These are phyloP conservation scores for Nakazawaea ishiwadae DNA, from an alignment of 805 yeast species.

Conservation along the genomic window DNA sequence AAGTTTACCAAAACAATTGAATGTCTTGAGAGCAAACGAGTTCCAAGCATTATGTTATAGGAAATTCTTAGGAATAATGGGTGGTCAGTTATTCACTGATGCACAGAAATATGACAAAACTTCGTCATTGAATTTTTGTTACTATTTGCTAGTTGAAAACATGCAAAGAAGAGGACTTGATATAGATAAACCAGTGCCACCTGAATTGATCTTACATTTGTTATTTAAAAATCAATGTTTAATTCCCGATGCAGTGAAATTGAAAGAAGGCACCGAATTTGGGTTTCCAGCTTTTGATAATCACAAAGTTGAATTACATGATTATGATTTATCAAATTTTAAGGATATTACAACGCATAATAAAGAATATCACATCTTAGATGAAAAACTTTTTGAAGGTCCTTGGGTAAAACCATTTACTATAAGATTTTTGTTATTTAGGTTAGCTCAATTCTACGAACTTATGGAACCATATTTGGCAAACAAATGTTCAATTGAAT, in stretches of 20 bases:
- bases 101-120: slow-evolving; percentile 13
- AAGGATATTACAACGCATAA: slow-evolving; percentile 3
- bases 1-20: slow-evolving; percentile 41
- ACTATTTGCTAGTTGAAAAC: slow-evolving; percentile 40
- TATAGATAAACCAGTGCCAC: slow-evolving; percentile 43
- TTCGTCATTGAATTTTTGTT: slow-evolving; percentile 23
- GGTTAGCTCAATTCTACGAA: slow-evolving; percentile 44
- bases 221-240: slow-evolving; percentile 33
- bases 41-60: slow-evolving; percentile 61
- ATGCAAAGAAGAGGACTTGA: slow-evolving; percentile 42
- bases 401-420: slow-evolving; percentile 56
- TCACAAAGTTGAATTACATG: slow-evolving; percentile 14
- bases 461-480: slow-evolving; percentile 32
- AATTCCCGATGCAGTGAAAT: slow-evolving; percentile 19
- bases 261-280: slow-evolving; percentile 18
- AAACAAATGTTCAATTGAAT: slow-evolving; percentile 41
- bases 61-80: slow-evolving; percentile 37
- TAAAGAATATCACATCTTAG: slow-evolving; percentile 1
- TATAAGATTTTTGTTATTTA: slow-evolving; percentile 47
- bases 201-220: slow-evolving; percentile 33
- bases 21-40: slow-evolving; percentile 45
- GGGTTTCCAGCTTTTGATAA: slow-evolving; percentile 13
- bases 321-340: slow-evolving; percentile 11
- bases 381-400: slow-evolving; percentile 24
- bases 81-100: slow-evolving; percentile 13